Percentiles rank a stretch among this genome's conserved stretches.
Conservation (phyloP, 2,329 filamentous ascomycete species). For the Celoporthe dispersa region DNA sequence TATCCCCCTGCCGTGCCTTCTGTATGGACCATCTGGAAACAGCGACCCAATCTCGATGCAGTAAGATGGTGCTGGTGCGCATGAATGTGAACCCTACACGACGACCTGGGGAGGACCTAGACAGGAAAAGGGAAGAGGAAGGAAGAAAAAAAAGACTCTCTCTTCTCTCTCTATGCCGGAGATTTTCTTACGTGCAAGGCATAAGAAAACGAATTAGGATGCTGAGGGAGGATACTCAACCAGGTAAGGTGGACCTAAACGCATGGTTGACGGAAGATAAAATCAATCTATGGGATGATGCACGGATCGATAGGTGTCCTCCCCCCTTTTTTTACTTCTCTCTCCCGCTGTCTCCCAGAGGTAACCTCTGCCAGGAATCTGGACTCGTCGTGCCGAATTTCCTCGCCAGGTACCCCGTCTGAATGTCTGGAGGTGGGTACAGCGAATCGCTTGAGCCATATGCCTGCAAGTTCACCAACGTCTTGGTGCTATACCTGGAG, state of each 20-base stretch:
- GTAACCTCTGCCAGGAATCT: neutral
- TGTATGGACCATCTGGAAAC: neutral
- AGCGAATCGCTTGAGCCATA: neutral
- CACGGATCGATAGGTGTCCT: slow-evolving; percentile 4
- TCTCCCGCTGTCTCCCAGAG: neutral
- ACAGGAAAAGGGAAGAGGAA: neutral
- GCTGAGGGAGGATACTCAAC: neutral
- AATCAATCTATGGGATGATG: slow-evolving; percentile 5
- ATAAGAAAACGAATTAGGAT: neutral
- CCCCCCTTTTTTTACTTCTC: neutral
- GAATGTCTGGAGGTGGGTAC: neutral
- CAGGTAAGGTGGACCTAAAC: neutral
- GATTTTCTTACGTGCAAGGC: neutral
- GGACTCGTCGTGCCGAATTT: neutral
- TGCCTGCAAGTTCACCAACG: neutral
- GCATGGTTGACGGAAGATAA: slow-evolving; percentile 2
- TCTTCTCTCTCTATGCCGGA: neutral
- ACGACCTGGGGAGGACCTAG: neutral
- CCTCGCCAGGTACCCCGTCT: neutral
- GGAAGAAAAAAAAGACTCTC: neutral
- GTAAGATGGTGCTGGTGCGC: neutral
- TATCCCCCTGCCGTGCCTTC: neutral
- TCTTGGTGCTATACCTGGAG: neutral
- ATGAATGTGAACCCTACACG: slow-evolving; percentile 1
- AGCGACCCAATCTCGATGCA: neutral